phyloP scores from a whole-genome alignment of 371 early-diverging fungal species.

The Mucor velutinosus region DNA sequence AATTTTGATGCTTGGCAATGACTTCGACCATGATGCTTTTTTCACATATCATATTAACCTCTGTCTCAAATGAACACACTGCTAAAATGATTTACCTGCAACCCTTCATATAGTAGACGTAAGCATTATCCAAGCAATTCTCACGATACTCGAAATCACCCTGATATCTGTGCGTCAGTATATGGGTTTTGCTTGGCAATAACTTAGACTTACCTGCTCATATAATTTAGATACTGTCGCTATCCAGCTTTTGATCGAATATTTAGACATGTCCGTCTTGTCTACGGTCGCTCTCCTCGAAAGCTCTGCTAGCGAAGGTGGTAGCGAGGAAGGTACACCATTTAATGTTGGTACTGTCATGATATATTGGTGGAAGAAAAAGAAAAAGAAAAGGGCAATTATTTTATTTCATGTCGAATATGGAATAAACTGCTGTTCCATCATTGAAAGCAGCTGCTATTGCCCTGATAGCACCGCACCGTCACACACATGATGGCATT shows the following conservation, averaged over 20 bases:
- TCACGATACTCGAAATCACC: conserved; percentile 16
- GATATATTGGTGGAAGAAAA: neutral
- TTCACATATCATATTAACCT: neutral
- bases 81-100: conserved; percentile 17
- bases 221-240: conserved; percentile 17
- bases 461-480: neutral
- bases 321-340: neutral
- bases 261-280: conserved; percentile 16
- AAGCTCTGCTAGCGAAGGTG: conserved; percentile 10
- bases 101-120: conserved; percentile 27
- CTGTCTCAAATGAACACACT: neutral
- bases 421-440: neutral
- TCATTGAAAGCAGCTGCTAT: neutral
- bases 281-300: conserved; percentile 20
- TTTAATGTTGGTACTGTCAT: neutral
- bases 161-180: neutral
- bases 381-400: neutral
- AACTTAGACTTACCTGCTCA: conserved; percentile 19
- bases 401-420: neutral
- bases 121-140: conserved; percentile 14
- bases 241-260: conserved; percentile 17
- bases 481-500: neutral
- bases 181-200: neutral
- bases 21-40: conserved; percentile 60
- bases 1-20: conserved; percentile 48